A percentile compares a stretch with the other conserved stretches of the same genome.
Evolutionary conservation across 2,329 filamentous ascomycete species (phyloP).

Genomic region (Claviceps sp.): DNA sequence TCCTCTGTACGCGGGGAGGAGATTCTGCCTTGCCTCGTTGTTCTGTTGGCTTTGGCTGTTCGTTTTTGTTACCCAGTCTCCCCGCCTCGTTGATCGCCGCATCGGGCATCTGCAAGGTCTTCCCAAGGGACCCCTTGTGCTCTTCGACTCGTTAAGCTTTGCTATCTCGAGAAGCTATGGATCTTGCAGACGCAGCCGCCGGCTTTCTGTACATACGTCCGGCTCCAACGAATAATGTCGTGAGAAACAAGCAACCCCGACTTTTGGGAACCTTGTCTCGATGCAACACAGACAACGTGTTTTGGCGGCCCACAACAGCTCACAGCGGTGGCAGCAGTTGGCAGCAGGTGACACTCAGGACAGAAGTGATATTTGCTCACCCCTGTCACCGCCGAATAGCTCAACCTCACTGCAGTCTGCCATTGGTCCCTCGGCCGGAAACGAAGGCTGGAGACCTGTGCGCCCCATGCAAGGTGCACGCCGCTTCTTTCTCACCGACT

Average conservation of each 20-base stretch:
- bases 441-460: background rate
- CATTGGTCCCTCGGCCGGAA: conserved; percentile 8
- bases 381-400: conserved; percentile 11
- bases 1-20: background rate
- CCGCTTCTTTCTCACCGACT: conserved; percentile 7
- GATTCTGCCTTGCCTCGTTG: background rate
- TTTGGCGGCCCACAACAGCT: conserved; percentile 4
- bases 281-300: conserved; percentile 5
- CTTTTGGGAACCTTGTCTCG: background rate
- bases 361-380: background rate
- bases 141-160: background rate
- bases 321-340: conserved; percentile 1
- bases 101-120: background rate
- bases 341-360: background rate
- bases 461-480: conserved; percentile 5
- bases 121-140: background rate
- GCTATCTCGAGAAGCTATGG: background rate
- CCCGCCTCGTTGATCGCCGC: background rate
- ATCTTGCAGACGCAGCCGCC: background rate
- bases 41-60: background rate
- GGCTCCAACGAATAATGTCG: background rate
- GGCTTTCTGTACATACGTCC: background rate
- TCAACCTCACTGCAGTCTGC: conserved; percentile 5
- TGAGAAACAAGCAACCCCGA: background rate
- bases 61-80: background rate